These are phyloP conservation scores for Pichia nakasei DNA, from an alignment of 805 yeast genomes.

Conservation along the genomic window DNA sequence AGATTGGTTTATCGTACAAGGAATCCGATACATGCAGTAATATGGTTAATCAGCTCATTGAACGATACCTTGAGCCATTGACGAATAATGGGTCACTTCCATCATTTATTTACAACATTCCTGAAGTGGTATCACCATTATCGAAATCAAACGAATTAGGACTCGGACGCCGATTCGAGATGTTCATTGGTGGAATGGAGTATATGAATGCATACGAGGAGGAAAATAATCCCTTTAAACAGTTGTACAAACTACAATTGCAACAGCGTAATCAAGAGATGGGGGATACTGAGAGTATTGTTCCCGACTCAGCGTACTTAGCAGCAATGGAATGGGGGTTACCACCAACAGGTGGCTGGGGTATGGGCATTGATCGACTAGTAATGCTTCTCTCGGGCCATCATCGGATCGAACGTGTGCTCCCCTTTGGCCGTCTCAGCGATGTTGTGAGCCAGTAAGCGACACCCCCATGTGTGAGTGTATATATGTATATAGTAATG, in stretches of 20 bases:
- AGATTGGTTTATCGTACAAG: background rate
- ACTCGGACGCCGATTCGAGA: constrained; percentile 51
- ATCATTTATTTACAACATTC: constrained; percentile 73
- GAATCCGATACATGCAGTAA: background rate
- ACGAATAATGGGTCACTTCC: constrained; percentile 41
- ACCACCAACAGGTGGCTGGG: constrained; percentile 99
- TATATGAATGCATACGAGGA: constrained; percentile 93
- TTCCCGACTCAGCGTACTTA: constrained; percentile 67
- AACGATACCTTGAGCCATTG: constrained; percentile 54
- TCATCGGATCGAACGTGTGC: constrained; percentile 62
- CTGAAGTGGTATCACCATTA: constrained; percentile 76
- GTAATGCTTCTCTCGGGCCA: constrained; percentile 67
- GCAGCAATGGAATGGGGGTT: constrained; percentile 82
- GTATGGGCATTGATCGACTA: constrained; percentile 85
- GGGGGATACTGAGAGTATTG: constrained; percentile 51
- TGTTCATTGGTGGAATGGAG: constrained; percentile 74
- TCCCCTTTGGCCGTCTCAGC: constrained; percentile 64
- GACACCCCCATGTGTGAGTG: too few relatives aligned
- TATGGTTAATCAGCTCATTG: constrained; percentile 20
- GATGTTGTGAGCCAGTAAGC: constrained; percentile 61
- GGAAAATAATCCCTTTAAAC: constrained; percentile 80
- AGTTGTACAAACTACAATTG: constrained; percentile 47
- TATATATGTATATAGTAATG: too few relatives aligned
- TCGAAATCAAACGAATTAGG: constrained; percentile 51
- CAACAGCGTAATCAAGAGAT: constrained; percentile 46